Base-by-base conservation (phyloP, 257 asterid genomes). In the Dorcoceras hygrometricum region DNA sequence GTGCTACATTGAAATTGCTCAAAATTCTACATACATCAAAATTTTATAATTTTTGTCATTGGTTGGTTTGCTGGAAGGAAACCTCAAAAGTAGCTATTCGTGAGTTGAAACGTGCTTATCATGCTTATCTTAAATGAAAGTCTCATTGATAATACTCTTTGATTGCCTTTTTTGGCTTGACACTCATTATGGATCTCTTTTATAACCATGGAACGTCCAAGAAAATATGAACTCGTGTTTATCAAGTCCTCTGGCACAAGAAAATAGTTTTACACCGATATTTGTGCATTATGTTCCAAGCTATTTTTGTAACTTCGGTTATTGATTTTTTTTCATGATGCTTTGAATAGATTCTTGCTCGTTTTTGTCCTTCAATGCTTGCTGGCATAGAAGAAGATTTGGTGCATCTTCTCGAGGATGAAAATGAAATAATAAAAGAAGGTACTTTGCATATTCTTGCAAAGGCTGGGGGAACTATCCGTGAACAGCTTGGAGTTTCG, bases 391-490 rank as follows among this genome's bases (percentile, higher is more conserved):
- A 87, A 78, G 95, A 89, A 79, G 95, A 91, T 70, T 79, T 94
- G 79, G 80, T 89, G 65, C 89, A 71, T 72, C 89, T 89, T 67
- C 97, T 94, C 61, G 98, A 94, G 81, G 99, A 91, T 80, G 99
- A 94, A 59, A 94, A 94, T 77, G 98, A 91, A 82, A 85, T 89
- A 76, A 89, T 91, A 67, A 94, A 91, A 81, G 99, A 94, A 84
- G 99, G 99, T 36, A 83, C 90, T 64, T 73, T 94, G 76, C 99
- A 94, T 86, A 86, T 91, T 80, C 90, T 94, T 66, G 98, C 99
- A 32, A 94, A 88, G 86, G 99, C 99, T 66, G 99, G 99, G 69
- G 97, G 89, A 67, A 83, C 98, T 71, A 89, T 94, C 80, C 88
- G 96, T 53, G 99, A 94, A 71, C 96, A 91, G 73, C 75, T 94